Evolutionary conservation across 441 rosid species (phyloP), one percentile per base, ranked within the genome.

Genomic region (Adansonia rubrostipa): DNA sequence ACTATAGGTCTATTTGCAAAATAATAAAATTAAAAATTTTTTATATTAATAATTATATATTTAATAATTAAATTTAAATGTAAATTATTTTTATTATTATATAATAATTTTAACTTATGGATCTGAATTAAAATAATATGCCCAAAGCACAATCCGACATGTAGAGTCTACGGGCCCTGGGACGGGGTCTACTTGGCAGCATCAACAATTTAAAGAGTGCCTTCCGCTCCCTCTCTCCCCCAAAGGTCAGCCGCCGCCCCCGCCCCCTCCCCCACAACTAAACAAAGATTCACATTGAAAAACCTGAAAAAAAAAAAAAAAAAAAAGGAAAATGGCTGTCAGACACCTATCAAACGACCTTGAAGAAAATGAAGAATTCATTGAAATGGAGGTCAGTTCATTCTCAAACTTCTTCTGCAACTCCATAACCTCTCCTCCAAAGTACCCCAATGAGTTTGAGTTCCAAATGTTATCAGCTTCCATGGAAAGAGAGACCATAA

Each of bases 391-490:
- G 17, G 22, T 65, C 24, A 65, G 50, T 42, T 89, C 91, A 45
- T 88, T 73, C 77, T 79, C 92, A 67, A 83, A 69, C 82, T 89
- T 90, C 78, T 68, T 82, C 80, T 60, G 61, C 83, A 72, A 79
- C 67, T 81, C 85, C 85, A 78, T 65, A 66, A 64, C 40, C 74
- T 77, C 90, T 19, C 80, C 85, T 75, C 79, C 87, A 70, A 77
- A 78, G 78, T 17, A 17, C 63, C 82, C 82, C 19, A 73, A 87
- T 67, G 95, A 91, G 80, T 90, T 92, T 17, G 96, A 92, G 85
- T 92, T 92, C 81, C 92, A 92, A 72, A 91, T 88, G 91, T 82
- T 89, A 60, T 84, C 86, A 65, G 50, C 71, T 78, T 71, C 85
- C 45, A 72, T 80, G 10, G 87, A 86, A 45, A 88, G 50, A 71